Percentiles rank a stretch among this genome's conserved stretches.
Evolutionary conservation across 2,329 filamentous ascomycete genomes (phyloP).

Genomic region (Lachnum nothofagi): DNA sequence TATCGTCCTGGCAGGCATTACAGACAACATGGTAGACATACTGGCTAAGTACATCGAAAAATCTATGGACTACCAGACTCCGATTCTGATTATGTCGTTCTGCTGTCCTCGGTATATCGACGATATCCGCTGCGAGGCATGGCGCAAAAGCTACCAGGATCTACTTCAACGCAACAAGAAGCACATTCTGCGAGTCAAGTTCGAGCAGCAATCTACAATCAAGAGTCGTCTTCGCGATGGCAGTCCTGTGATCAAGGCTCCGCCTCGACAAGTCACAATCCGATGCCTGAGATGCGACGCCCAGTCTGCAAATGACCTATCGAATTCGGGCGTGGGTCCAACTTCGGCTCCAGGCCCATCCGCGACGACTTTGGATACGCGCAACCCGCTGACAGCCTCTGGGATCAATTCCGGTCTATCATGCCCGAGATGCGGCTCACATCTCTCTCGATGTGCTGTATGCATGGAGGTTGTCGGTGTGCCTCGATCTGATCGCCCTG

Average conservation of each 20-base stretch:
- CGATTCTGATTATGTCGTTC: slow-evolving; percentile 68
- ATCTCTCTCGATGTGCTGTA: slow-evolving; percentile 62
- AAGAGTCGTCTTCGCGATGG: slow-evolving; percentile 60
- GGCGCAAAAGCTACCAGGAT: slow-evolving; percentile 67
- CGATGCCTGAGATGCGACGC: slow-evolving; percentile 73
- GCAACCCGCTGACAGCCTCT: slow-evolving; percentile 55
- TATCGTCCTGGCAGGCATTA: slow-evolving; percentile 72
- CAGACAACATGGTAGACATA: slow-evolving; percentile 66
- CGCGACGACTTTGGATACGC: slow-evolving; percentile 22
- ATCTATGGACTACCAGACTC: slow-evolving; percentile 74
- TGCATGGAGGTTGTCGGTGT: slow-evolving; percentile 63
- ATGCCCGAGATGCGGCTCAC: slow-evolving; percentile 62
- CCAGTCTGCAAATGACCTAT: slow-evolving; percentile 43
- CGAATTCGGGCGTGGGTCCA: slow-evolving; percentile 18
- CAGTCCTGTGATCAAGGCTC: slow-evolving; percentile 56
- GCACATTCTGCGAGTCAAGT: slow-evolving; percentile 64
- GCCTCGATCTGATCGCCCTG: slow-evolving; percentile 54
- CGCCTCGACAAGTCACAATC: slow-evolving; percentile 65
- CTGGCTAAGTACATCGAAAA: slow-evolving; percentile 71
- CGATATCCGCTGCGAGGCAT: slow-evolving; percentile 68
- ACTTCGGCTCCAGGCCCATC: slow-evolving; percentile 17
- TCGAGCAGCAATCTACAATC: slow-evolving; percentile 56
- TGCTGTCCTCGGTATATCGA: slow-evolving; percentile 71
- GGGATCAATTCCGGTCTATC: slow-evolving; percentile 56
- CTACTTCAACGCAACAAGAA: slow-evolving; percentile 68